A percentile compares a stretch with the other conserved stretches of the same genome.
Conservation (phyloP, 2,329 filamentous ascomycete genomes). For the Aureobasidium namibiae region DNA sequence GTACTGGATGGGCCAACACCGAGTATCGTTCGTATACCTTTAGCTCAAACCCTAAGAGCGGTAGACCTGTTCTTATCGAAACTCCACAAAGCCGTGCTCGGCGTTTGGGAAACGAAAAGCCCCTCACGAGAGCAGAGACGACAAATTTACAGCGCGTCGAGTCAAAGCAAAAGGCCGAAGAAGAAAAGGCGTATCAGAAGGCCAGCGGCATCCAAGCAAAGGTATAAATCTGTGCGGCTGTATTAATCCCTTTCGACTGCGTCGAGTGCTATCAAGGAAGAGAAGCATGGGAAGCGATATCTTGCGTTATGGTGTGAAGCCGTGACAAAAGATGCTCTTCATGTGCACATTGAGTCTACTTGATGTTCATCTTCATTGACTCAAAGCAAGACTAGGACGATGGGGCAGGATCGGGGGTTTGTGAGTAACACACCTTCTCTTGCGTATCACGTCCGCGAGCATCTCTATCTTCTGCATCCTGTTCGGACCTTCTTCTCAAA, state of each 20-base stretch:
- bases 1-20: slow-evolving; percentile 67
- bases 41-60: neutral
- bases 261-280: neutral
- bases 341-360: neutral
- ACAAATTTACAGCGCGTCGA: slow-evolving; percentile 23
- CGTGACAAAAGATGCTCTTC: neutral
- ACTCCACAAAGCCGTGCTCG: slow-evolving; percentile 23
- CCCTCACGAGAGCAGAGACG: slow-evolving; percentile 26
- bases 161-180: slow-evolving; percentile 12
- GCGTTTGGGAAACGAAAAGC: slow-evolving; percentile 23
- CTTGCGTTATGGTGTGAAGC: neutral
- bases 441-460: neutral
- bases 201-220: slow-evolving; percentile 15
- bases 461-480: neutral
- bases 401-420: neutral
- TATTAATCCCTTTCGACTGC: neutral
- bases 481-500: too few relatives aligned
- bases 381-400: neutral
- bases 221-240: slow-evolving; percentile 15
- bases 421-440: slow-evolving; percentile 10
- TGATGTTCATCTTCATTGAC: too few relatives aligned
- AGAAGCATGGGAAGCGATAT: neutral
- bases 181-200: slow-evolving; percentile 12
- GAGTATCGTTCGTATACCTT: slow-evolving; percentile 57
- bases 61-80: slow-evolving; percentile 40